Evolutionary conservation across 805 yeast species (phyloP), one percentile per base, ranked within the genome.

Genomic region (Schwanniomyces polymorphus): DNA sequence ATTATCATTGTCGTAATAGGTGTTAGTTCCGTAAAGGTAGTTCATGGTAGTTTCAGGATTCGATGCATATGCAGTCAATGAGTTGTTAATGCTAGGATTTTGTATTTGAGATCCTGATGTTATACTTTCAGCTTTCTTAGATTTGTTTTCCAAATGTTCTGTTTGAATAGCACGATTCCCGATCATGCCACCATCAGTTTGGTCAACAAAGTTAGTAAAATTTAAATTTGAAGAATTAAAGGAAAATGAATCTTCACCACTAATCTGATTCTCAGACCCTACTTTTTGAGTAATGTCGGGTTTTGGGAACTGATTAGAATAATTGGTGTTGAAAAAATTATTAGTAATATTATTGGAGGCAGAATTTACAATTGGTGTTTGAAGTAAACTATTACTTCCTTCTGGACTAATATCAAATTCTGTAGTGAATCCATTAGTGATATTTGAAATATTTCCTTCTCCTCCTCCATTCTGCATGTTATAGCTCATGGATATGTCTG

Each of bases 21-120:
- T 59, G 53, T 70, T 71, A 2, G 78, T 71, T 9, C 76, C 76
- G 46, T 65, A 70, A 16, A 71, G 52, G 44, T 59, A 67, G 48
- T 67, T 66, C 41, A 64, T 51, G 4, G 67, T 63, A 10, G 65
- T 64, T 8, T 66, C 67, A 5, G 72, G 70, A 40, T 66, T 67
- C 5, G 72, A 63, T 11, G 65, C 52, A 44, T 57, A 60, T 2
- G 69, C 68, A 42, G 58, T 63, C 27, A 66, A 51, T 1, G 70
- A 59, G 41, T 61, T 65, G 35, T 57, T 49, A 10, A 64, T 50
- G 1, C 58, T 61, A 3, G 64, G 64, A 44, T 55, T 59, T 11
- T 42, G 27, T 14, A 35, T 17, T 29, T 42, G 40, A 33, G 31
- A 25, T 7, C 27, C 39, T 23, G 27, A 23, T 7, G 14, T 37